Conservation (phyloP, 208 protist genomes). For the Naegleria lovaniensis region DNA sequence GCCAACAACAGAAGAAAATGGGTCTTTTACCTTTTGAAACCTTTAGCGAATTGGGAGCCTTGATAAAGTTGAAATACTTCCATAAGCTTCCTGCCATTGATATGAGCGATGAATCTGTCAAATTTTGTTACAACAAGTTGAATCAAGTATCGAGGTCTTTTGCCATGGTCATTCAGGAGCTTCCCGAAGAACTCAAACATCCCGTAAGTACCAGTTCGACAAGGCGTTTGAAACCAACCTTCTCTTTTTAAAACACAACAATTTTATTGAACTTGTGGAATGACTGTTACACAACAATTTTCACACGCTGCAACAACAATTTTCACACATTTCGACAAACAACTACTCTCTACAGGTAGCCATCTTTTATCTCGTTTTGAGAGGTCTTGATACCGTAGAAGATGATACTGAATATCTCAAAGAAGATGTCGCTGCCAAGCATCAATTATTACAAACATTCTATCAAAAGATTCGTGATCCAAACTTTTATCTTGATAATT, state of each 20-base stretch:
- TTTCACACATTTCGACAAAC: no score
- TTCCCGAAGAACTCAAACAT: slow-evolving; percentile 68
- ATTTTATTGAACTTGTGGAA: no score
- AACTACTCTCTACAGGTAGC: slow-evolving; percentile 59
- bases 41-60: not conserved
- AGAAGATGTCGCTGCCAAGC: slow-evolving; percentile 54
- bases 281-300: no score
- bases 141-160: slow-evolving; percentile 79
- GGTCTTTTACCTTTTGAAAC: not conserved
- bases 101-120: slow-evolving; percentile 45
- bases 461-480: slow-evolving; percentile 58
- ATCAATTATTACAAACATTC: slow-evolving; percentile 62
- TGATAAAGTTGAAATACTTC: not conserved
- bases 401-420: slow-evolving; percentile 75
- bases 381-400: slow-evolving; percentile 87
- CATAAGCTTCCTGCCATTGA: not conserved
- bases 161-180: slow-evolving; percentile 80
- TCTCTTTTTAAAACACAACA: not conserved
- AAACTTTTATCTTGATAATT: slow-evolving; percentile 39
- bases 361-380: slow-evolving; percentile 91
- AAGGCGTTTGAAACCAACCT: not conserved
- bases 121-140: slow-evolving; percentile 80
- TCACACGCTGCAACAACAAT: no score
- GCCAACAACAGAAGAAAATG: not conserved
- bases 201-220: slow-evolving; percentile 45